A percentile compares a stretch with the other conserved stretches of the same genome.
These are phyloP conservation scores for Hymenoscyphus linearis DNA, from an alignment of 2,329 filamentous ascomycete genomes.

Conservation along the genomic window DNA sequence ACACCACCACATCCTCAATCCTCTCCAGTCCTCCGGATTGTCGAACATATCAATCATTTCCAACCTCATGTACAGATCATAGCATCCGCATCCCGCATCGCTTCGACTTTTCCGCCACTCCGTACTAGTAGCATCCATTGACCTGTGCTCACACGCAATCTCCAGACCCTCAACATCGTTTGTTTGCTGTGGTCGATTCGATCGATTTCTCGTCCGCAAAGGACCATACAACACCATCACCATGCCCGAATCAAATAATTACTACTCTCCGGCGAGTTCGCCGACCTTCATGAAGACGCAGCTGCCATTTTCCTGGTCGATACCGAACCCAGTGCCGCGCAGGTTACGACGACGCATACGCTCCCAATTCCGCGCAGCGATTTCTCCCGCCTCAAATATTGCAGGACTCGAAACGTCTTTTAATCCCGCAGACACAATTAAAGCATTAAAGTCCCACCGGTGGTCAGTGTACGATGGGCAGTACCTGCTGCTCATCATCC, in stretches of 20 bases:
- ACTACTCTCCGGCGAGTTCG: constrained; percentile 19
- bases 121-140: constrained; percentile 6
- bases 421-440: constrained; percentile 71
- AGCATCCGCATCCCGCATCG: constrained; percentile 16
- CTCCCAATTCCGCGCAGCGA: constrained; percentile 61
- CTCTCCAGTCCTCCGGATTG: constrained; percentile 5
- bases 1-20: constrained; percentile 3
- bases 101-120: constrained; percentile 15
- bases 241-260: constrained; percentile 23
- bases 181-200: neutral
- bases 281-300: constrained; percentile 30
- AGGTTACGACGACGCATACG: constrained; percentile 62
- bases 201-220: neutral
- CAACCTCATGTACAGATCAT: constrained; percentile 29
- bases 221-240: constrained; percentile 2
- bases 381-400: constrained; percentile 66
- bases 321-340: constrained; percentile 54
- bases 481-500: constrained; percentile 67
- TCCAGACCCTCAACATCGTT: constrained; percentile 9
- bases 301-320: constrained; percentile 40
- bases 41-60: constrained; percentile 12
- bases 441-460: constrained; percentile 67
- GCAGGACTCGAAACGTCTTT: constrained; percentile 75
- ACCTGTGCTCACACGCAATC: constrained; percentile 4
- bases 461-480: constrained; percentile 84